A percentile compares a stretch with the other conserved stretches of the same genome.
phyloP scores from a whole-genome alignment of 2,329 filamentous ascomycete species.

The Scedosporium dehoogii region DNA sequence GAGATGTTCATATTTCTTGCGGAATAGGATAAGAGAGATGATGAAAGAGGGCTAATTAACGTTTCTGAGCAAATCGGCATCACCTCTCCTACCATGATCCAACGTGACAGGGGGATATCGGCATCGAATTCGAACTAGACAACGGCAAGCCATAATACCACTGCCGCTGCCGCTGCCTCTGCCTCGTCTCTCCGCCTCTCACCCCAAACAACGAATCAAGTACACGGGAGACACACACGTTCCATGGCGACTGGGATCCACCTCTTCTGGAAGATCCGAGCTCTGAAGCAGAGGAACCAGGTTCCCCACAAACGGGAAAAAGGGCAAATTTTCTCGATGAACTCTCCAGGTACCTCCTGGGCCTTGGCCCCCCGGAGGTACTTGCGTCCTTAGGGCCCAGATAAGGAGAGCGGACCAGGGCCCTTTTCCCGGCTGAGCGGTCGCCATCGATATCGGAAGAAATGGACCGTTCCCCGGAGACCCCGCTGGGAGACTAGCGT shows the following conservation, averaged over 20 bases:
- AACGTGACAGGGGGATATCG: too few species aligned
- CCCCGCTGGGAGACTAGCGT: background rate
- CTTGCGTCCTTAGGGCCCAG: background rate
- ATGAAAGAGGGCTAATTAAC: too few species aligned
- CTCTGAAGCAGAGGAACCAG: background rate
- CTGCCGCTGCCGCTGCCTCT: too few species aligned
- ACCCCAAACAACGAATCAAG: background rate
- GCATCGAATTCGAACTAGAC: too few species aligned
- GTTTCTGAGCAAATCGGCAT: too few species aligned
- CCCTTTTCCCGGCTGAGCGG: background rate
- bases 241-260: background rate
- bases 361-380: background rate
- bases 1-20: too few species aligned
- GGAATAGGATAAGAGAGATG: too few species aligned
- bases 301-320: background rate
- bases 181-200: background rate
- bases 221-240: background rate
- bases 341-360: background rate
- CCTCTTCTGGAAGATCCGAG: background rate
- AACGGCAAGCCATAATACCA: too few species aligned
- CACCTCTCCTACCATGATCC: too few species aligned
- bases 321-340: background rate
- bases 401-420: background rate
- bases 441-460: background rate
- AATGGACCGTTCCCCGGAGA: background rate